Base-by-base conservation (phyloP, 768 basidiomycete species). In the Lactifluus echinatus region DNA sequence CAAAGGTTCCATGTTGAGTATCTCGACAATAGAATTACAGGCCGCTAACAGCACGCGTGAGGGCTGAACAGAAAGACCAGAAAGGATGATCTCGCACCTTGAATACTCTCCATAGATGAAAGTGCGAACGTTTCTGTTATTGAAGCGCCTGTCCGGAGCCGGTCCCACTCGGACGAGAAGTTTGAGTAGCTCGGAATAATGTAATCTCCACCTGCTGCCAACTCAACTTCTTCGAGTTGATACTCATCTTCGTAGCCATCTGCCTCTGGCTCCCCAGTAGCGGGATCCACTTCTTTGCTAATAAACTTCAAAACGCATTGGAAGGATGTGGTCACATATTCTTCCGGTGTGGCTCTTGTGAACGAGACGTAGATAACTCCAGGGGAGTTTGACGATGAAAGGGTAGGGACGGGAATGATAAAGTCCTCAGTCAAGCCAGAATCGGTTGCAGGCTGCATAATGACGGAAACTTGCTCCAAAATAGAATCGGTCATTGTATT, bases 181-280 rank as follows among this genome's bases (percentile, higher is more conserved):
- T 89, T 89, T 11, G 83, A 84, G 66, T 97, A 98, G 64, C 81
- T 93, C n/a, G 96, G 95, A 39, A 94, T 75, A 66, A 99, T 89
- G 70, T 95, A 99, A 74, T 98, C 95, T 24, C 63, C 63, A 2
- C 87, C 89, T 11, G 91, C 94, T 57, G 87, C 85, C 52, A 99
- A 76, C 69, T 98, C 96, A 55, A 96, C 82, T 60, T 98, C 96
- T 70, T 99, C 96, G 42, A 97, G 75, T 70, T 92, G 90, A 72
- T 99, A 99, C 72, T 98, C 95, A 74, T 98, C 96, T 67, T 93
- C 90, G 70, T 98, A 99, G n/a, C 96, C 96, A 53, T 96, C 94
- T 62, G 89, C 92, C 72, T 99, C 96, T 8, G 96, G 96, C 66
- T 90, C 85, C 23, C 94, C 94, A 14, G 89, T 94, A 44, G 87